Conservation (phyloP, 139 green algal species). For the Tetradesmus lagerheimii region DNA sequence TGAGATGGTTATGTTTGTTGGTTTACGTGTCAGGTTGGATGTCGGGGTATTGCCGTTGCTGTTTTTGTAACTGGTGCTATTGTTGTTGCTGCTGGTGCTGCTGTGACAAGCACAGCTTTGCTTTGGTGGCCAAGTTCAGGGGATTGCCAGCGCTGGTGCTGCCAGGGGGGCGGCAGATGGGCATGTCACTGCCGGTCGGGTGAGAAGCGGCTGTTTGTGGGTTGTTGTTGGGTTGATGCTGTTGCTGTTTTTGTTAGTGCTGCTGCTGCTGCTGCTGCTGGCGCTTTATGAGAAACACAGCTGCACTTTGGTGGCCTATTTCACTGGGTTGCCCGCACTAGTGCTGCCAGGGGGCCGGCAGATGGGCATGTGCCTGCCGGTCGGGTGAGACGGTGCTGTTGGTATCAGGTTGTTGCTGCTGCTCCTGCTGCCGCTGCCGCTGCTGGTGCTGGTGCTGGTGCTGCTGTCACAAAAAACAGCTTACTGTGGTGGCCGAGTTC, state of each 20-base stretch:
- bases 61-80: too few species aligned
- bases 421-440: too few species aligned
- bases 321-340: constrained; percentile 60
- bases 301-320: too few species aligned
- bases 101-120: not conserved
- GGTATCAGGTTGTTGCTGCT: constrained; percentile 39
- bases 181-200: constrained; percentile 74
- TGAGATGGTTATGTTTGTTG: constrained; percentile 27
- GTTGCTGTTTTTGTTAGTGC: not conserved
- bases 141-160: constrained; percentile 71
- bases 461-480: not conserved
- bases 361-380: constrained; percentile 73
- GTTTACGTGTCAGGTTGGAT: too few species aligned
- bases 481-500: too few species aligned
- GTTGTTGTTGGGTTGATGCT: too few species aligned
- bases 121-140: constrained; percentile 36
- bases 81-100: not conserved
- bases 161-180: constrained; percentile 72
- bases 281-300: too few species aligned
- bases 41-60: not conserved
- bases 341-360: constrained; percentile 70
- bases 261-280: too few species aligned
- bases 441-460: not conserved
- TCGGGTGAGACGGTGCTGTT: constrained; percentile 74
- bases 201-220: too few species aligned